Evolutionary conservation across 768 basidiomycete species (phyloP), one percentile per base, ranked within the genome.

Genomic region (Lactarius tabidus): DNA sequence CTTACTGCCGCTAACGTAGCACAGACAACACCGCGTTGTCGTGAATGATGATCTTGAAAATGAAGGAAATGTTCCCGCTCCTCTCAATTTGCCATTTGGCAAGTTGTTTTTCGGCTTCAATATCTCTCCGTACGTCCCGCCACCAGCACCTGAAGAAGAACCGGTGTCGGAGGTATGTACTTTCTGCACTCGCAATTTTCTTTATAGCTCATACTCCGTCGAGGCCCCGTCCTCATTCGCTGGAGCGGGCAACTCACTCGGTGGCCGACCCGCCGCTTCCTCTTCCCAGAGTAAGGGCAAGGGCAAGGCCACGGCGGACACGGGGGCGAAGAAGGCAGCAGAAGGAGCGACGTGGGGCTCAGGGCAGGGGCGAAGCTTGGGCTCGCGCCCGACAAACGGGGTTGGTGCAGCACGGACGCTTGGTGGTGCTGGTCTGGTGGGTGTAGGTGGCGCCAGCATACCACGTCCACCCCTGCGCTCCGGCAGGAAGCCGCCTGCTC

Each of bases 71-170:
- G 93, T 91, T 9, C 96, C 97, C 5, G 95, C 93, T 0, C 88
- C 94, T 9, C 80, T 99, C 48, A 90, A 89, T 69, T 80, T 99
- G 12, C 95, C 97, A 0, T 89, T 90, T 68, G 97, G 97, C 15
- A 90, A 97, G 69, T 80, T 99, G 23, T 99, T 99, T 81, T 98
- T 99, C 72, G 97, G 97, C 12, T 99, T 89, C 78, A 90, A 91
- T 65, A 84, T 91, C 63, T 78, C 84, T 2, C 80, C 89, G 1
- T 92, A 91, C 72, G 79, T 77, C 3, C 85, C 85, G 8, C 82
- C 86, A 2, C 57, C 69, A 2, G n/a, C 65, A 33, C 61, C 57
- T 17, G 65, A 70, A 3, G 48, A 71, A 0, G 54, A 63, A 17
- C 29, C 58, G 10, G 48, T 57, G 3, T 45, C 61, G 2, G 62